These are phyloP conservation scores for Endoconidiophora polonica DNA, from an alignment of 2,329 filamentous ascomycete species.

Conservation along the genomic window DNA sequence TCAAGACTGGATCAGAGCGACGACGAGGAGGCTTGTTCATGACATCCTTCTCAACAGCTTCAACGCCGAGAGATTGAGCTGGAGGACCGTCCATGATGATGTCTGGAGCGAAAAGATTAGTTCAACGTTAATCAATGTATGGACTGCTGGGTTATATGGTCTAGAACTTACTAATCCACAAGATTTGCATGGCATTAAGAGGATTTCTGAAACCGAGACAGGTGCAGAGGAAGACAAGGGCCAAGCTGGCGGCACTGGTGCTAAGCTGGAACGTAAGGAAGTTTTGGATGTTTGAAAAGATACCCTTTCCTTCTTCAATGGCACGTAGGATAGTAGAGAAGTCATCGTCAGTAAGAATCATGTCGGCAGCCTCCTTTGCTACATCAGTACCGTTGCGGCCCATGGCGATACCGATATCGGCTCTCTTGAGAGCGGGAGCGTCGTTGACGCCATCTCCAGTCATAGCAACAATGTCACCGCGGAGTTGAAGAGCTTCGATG, in stretches of 20 bases:
- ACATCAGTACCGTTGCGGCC: slow-evolving; percentile 89
- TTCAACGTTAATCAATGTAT: neutral
- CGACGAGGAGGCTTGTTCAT: slow-evolving; percentile 78
- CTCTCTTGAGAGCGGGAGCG: slow-evolving; percentile 88
- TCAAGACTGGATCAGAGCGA: slow-evolving; percentile 82
- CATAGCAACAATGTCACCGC: slow-evolving; percentile 96
- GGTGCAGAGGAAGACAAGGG: slow-evolving; percentile 81
- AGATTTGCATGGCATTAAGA: slow-evolving; percentile 96
- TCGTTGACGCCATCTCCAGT: slow-evolving; percentile 97
- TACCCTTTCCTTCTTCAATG: slow-evolving; percentile 97
- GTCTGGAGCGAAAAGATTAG: slow-evolving; percentile 36
- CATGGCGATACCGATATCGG: slow-evolving; percentile 97
- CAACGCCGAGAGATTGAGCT: slow-evolving; percentile 89
- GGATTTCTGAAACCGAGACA: slow-evolving; percentile 88
- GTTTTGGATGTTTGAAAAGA: slow-evolving; percentile 99
- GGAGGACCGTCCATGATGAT: slow-evolving; percentile 99
- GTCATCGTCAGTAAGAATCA: slow-evolving; percentile 81
- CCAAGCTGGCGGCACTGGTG: slow-evolving; percentile 85
- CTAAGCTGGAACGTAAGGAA: slow-evolving; percentile 97
- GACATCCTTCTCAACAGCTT: slow-evolving; percentile 83
- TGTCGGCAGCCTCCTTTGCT: slow-evolving; percentile 88
- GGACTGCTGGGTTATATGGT: neutral
- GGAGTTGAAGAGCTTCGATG: slow-evolving; percentile 72
- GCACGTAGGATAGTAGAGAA: slow-evolving; percentile 84
- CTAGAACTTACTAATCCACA: slow-evolving; percentile 85